These are phyloP conservation scores for Fragaria ananassa DNA, from an alignment of 306 rosid species.

Conservation along the genomic window DNA sequence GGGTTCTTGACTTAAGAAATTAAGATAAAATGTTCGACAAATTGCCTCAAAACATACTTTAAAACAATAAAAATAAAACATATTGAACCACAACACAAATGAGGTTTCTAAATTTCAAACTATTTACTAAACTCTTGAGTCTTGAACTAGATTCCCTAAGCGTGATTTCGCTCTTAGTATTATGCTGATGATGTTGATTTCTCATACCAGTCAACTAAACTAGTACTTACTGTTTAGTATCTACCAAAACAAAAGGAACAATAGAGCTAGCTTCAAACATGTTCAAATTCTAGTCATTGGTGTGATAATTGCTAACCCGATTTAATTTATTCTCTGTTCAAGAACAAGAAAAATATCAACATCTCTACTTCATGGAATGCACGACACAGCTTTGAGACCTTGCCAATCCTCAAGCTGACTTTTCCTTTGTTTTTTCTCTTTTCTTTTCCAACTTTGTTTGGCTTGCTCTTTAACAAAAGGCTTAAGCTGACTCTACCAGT, in stretches of 20 bases:
- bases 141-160: neutral
- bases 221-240: neutral
- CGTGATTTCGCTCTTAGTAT: neutral
- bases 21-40: neutral
- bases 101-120: neutral
- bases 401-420: slow-evolving; percentile 9
- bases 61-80: neutral
- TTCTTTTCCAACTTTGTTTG: neutral
- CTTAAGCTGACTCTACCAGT: neutral
- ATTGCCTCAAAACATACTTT: neutral
- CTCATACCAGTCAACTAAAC: neutral
- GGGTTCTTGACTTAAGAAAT: neutral
- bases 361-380: neutral
- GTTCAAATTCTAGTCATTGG: neutral
- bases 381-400: slow-evolving; percentile 7
- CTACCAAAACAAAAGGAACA: neutral
- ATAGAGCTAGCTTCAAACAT: neutral
- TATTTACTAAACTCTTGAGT: neutral
- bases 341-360: neutral
- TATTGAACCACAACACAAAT: neutral
- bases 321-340: neutral
- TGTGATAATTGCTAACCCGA: neutral
- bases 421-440: neutral
- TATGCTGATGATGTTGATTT: neutral
- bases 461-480: neutral